These are phyloP conservation scores for Russula emetica DNA, from an alignment of 768 basidiomycete species.

Conservation along the genomic window DNA sequence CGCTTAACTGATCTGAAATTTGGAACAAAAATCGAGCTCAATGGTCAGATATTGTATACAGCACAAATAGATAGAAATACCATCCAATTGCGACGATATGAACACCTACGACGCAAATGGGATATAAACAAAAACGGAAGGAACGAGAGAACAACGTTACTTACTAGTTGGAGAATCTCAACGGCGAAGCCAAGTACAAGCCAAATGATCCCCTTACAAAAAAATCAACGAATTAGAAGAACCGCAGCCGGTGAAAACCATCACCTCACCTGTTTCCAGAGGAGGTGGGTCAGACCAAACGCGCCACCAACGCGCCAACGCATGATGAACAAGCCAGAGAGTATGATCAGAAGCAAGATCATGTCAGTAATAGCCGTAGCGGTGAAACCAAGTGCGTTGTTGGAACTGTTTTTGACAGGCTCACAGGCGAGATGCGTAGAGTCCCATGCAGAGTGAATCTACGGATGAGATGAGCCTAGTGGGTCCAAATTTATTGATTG, in stretches of 20 bases:
- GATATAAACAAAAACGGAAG: background rate
- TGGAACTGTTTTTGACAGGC: background rate
- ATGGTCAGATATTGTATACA: background rate
- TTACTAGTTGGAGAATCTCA: background rate
- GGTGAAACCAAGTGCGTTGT: background rate
- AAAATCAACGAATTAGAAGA: background rate
- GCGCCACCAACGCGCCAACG: background rate
- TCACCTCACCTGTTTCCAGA: background rate
- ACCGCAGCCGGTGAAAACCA: background rate
- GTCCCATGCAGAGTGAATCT: background rate
- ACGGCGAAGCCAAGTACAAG: background rate
- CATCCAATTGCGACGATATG: background rate
- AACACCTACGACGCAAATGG: background rate
- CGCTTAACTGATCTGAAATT: background rate
- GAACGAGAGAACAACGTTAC: background rate
- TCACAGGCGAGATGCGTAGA: background rate
- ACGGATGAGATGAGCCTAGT: background rate
- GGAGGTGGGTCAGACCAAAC: background rate
- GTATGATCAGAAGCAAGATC: slow-evolving; percentile 3
- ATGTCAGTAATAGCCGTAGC: background rate
- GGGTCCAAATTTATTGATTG: background rate
- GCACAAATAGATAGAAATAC: background rate
- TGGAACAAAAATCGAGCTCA: background rate
- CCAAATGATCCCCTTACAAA: background rate
- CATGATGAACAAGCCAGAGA: slow-evolving; percentile 1